Percentiles rank a stretch among this genome's conserved stretches.
phyloP scores from a whole-genome alignment of 2,329 filamentous ascomycete species.

The Aspergillus viridinutans region DNA sequence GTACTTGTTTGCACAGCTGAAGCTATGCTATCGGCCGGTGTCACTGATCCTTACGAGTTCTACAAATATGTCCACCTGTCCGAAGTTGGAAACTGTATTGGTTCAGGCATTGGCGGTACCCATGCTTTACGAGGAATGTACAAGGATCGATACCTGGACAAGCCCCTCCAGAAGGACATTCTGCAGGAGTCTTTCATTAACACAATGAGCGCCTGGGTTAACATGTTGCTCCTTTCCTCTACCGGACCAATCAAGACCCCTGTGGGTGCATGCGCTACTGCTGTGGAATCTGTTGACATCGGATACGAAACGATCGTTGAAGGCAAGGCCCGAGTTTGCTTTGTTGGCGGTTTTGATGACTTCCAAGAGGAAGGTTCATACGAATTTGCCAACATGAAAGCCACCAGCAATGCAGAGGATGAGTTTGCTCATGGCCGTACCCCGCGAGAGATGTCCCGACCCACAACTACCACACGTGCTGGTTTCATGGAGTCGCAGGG shows the following conservation, averaged over 20 bases:
- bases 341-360: constrained; percentile 98
- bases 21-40: constrained; percentile 83
- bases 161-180: constrained; percentile 97
- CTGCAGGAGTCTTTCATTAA: constrained; percentile 99
- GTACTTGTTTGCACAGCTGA: constrained; percentile 93
- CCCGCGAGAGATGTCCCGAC: constrained; percentile 94
- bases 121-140: constrained; percentile 94
- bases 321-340: constrained; percentile 94
- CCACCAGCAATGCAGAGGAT: constrained; percentile 95
- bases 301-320: constrained; percentile 98
- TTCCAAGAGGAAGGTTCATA: constrained; percentile 99
- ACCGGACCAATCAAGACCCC: constrained; percentile 98
- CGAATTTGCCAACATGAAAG: constrained; percentile 99
- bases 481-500: constrained; percentile 99
- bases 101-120: constrained; percentile 96
- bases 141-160: constrained; percentile 94
- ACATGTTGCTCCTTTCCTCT: constrained; percentile 96
- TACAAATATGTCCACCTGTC: constrained; percentile 99
- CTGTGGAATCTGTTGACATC: constrained; percentile 95
- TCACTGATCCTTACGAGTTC: constrained; percentile 98
- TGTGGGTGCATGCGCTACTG: constrained; percentile 93
- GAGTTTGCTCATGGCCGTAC: constrained; percentile 90
- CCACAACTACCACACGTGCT: constrained; percentile 91
- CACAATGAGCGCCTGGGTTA: constrained; percentile 99
- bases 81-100: constrained; percentile 95